Conservation (phyloP, 345 rosid genomes). For the Rhizophora mangle region DNA sequence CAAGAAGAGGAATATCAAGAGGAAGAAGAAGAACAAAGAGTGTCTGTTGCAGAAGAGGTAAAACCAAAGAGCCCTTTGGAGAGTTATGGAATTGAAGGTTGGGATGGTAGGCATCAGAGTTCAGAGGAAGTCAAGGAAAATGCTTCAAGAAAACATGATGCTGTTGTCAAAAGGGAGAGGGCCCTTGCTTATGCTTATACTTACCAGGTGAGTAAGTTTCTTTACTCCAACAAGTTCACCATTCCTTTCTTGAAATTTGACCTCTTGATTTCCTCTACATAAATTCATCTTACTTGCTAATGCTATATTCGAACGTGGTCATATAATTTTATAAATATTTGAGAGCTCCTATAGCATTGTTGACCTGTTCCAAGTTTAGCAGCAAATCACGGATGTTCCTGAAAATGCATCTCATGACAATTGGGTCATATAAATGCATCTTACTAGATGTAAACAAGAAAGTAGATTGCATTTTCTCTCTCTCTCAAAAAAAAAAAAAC, state of each 20-base stretch:
- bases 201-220: conserved; percentile 51
- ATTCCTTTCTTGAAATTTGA: too few relatives aligned
- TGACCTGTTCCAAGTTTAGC: too few relatives aligned
- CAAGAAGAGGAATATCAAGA: conserved; percentile 29
- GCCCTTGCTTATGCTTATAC: conserved; percentile 95
- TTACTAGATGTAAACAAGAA: background rate
- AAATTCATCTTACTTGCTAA: too few relatives aligned
- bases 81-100: conserved; percentile 20
- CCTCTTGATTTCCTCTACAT: too few relatives aligned
- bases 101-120: conserved; percentile 46
- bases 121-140: conserved; percentile 39
- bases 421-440: too few relatives aligned
- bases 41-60: background rate
- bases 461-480: too few relatives aligned
- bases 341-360: too few relatives aligned
- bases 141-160: conserved; percentile 48
- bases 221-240: background rate
- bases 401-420: too few relatives aligned
- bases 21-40: conserved; percentile 21
- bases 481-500: too few relatives aligned
- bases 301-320: too few relatives aligned
- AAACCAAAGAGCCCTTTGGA: conserved; percentile 32
- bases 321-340: too few relatives aligned
- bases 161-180: conserved; percentile 67
- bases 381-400: too few relatives aligned